Conservation (phyloP, 805 yeast species). For the Zygoascus tannicola region DNA sequence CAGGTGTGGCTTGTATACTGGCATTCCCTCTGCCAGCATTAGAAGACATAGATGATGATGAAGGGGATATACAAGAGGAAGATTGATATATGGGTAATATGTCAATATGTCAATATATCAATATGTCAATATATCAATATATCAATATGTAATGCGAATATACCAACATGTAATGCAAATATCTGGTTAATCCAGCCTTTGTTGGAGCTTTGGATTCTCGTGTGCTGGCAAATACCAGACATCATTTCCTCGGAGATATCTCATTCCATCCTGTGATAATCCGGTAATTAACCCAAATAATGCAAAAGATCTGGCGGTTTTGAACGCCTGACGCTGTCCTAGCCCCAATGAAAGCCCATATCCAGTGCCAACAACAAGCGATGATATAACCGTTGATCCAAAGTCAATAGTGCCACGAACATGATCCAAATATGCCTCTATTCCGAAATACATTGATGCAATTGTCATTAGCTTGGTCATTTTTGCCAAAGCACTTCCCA, state of each 20-base stretch:
- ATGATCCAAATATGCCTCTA: constrained; percentile 55
- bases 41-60: constrained; percentile 57
- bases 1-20: constrained; percentile 84
- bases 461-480: constrained; percentile 36
- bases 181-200: background rate
- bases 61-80: too few relatives aligned
- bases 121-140: too few relatives aligned
- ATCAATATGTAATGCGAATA: too few relatives aligned
- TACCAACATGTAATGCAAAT: background rate
- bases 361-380: constrained; percentile 41
- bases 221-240: constrained; percentile 48
- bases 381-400: constrained; percentile 51
- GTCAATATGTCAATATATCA: too few relatives aligned
- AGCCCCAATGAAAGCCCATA: constrained; percentile 39
- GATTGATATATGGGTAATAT: too few relatives aligned
- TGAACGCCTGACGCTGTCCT: constrained; percentile 21
- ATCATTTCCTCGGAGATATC: constrained; percentile 48
- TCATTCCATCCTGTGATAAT: constrained; percentile 53
- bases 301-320: constrained; percentile 40
- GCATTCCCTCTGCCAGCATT: constrained; percentile 64
- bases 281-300: constrained; percentile 55
- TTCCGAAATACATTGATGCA: constrained; percentile 43
- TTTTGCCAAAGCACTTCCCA: constrained; percentile 38
- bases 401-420: constrained; percentile 48
- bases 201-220: background rate